Evolutionary conservation across 805 yeast genomes (phyloP).

Genomic region (Saturnispora gosingensis): DNA sequence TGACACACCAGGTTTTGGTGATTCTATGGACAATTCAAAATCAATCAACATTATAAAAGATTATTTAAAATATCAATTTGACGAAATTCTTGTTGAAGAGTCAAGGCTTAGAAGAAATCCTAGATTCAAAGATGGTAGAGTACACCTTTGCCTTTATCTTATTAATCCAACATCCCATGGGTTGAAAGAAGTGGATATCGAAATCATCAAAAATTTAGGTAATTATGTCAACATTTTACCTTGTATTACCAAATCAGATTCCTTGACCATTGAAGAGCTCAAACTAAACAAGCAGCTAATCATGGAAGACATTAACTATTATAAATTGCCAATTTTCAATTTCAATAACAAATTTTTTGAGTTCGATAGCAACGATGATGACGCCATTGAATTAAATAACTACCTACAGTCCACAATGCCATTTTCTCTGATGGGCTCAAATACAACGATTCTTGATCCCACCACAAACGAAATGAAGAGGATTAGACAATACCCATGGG

Average conservation of each 20-base stretch:
- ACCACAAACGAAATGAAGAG: constrained; percentile 31
- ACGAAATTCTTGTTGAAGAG: constrained; percentile 73
- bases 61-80: constrained; percentile 72
- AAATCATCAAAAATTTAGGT: constrained; percentile 59
- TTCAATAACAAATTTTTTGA: constrained; percentile 53
- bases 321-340: constrained; percentile 67
- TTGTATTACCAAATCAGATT: constrained; percentile 71
- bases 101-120: constrained; percentile 78
- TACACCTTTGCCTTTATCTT: constrained; percentile 71
- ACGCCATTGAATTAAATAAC: constrained; percentile 24
- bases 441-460: constrained; percentile 30
- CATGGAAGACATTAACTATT: constrained; percentile 63
- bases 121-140: constrained; percentile 74
- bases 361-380: constrained; percentile 24
- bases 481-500: constrained; percentile 61
- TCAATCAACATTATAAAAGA: constrained; percentile 67
- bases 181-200: constrained; percentile 61
- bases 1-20: constrained; percentile 82
- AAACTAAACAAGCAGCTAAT: constrained; percentile 64
- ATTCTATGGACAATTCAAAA: constrained; percentile 56
- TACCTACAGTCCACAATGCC: constrained; percentile 44
- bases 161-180: constrained; percentile 61
- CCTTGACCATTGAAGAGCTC: constrained; percentile 62
- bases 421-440: constrained; percentile 58
- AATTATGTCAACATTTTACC: constrained; percentile 77